Percentiles rank a stretch among this genome's conserved stretches.
phyloP scores from a whole-genome alignment of 148 eudicot species.

The Rhododendron ferrugineum region DNA sequence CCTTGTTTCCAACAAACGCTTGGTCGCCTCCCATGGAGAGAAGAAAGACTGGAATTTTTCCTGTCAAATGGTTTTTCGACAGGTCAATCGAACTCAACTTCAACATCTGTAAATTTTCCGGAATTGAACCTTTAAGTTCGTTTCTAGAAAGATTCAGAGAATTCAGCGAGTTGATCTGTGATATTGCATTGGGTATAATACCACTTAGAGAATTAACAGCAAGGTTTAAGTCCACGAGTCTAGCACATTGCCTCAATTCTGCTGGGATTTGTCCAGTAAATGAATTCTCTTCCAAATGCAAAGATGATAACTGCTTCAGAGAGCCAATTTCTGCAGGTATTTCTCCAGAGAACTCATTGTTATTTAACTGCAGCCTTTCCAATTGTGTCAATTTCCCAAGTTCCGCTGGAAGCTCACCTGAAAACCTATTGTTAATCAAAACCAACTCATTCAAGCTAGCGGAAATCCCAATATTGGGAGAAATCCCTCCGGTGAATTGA shows the following conservation, averaged over 20 bases:
- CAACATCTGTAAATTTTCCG: conserved; percentile 49
- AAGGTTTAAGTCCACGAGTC: conserved; percentile 70
- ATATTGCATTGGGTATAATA: conserved; percentile 49
- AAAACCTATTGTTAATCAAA: conserved; percentile 58
- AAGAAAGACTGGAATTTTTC: conserved; percentile 49
- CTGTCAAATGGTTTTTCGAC: conserved; percentile 68
- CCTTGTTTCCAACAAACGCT: conserved; percentile 65
- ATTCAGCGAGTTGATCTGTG: conserved; percentile 55
- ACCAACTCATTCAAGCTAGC: conserved; percentile 43
- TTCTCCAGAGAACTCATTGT: conserved; percentile 68
- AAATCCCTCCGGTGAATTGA: conserved; percentile 49
- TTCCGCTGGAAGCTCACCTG: conserved; percentile 69
- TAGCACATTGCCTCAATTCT: conserved; percentile 48
- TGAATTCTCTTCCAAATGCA: conserved; percentile 56
- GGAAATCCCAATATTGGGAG: conserved; percentile 45
- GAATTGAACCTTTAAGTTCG: conserved; percentile 53
- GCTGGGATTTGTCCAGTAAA: conserved; percentile 64
- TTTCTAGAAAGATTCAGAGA: conserved; percentile 83
- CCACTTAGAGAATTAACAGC: conserved; percentile 58
- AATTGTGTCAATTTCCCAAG: conserved; percentile 47
- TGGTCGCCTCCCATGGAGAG: conserved; percentile 48
- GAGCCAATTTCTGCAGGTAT: conserved; percentile 56
- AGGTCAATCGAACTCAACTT: conserved; percentile 70
- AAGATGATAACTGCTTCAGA: conserved; percentile 54
- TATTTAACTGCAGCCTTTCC: conserved; percentile 51